Evolutionary conservation across 1,284 basidiomycete species (phyloP).

Genomic region (Irpex lacteus): DNA sequence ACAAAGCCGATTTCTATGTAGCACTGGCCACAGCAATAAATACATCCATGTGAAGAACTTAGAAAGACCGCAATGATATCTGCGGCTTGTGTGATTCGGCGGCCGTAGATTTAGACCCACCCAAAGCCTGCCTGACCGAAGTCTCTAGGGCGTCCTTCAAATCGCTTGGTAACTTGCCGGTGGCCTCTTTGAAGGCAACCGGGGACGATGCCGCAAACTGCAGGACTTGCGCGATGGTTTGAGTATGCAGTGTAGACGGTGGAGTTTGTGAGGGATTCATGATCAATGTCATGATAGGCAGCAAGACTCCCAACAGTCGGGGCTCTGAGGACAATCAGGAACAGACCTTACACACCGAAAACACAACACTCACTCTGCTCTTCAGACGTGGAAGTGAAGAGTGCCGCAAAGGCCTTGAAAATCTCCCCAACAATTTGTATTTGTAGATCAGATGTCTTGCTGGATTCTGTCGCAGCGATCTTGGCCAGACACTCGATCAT

Average conservation of each 20-base stretch:
- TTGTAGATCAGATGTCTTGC: conserved; percentile 50
- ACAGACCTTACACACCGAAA: conserved; percentile 7
- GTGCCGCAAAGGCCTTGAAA: conserved; percentile 74
- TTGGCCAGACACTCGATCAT: conserved; percentile 78
- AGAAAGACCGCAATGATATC: conserved; percentile 78
- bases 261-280: conserved; percentile 54
- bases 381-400: conserved; percentile 59
- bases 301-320: conserved; percentile 69
- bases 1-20: background rate
- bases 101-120: conserved; percentile 34
- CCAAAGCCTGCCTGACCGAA: conserved; percentile 76
- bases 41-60: conserved; percentile 14
- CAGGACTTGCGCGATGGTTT: conserved; percentile 75
- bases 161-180: conserved; percentile 61
- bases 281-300: conserved; percentile 78
- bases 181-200: conserved; percentile 84
- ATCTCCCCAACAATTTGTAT: conserved; percentile 72
- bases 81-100: conserved; percentile 60
- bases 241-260: conserved; percentile 50
- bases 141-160: conserved; percentile 71
- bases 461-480: conserved; percentile 60
- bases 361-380: conserved; percentile 54
- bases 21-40: background rate
- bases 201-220: conserved; percentile 76
- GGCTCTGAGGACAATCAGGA: conserved; percentile 44